A percentile compares a stretch with the other conserved stretches of the same genome.
Evolutionary conservation across 1,284 basidiomycete species (phyloP).

Genomic region (Meripilus lineatus): DNA sequence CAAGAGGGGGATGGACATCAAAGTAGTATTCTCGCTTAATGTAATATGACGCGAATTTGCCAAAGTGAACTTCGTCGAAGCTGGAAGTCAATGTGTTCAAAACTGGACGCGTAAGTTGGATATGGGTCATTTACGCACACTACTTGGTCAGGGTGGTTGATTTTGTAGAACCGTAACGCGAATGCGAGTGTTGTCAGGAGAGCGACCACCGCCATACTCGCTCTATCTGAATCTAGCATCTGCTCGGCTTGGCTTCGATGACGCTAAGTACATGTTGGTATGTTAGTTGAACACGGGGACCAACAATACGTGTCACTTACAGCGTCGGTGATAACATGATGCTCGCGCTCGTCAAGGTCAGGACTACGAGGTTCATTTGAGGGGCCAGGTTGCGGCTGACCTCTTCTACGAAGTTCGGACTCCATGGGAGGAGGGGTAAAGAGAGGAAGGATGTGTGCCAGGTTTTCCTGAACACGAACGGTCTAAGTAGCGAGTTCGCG

Average conservation of each 20-base stretch:
- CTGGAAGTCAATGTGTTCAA: slow-evolving; percentile 34
- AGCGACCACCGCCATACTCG: slow-evolving; percentile 53
- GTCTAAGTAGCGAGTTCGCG: too few species aligned
- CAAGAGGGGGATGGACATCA: slow-evolving; percentile 97
- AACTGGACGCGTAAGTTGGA: background rate
- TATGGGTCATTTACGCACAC: slow-evolving; percentile 57
- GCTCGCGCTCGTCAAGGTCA: slow-evolving; percentile 15
- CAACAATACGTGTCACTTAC: slow-evolving; percentile 30
- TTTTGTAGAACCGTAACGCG: slow-evolving; percentile 86
- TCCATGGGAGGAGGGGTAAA: slow-evolving; percentile 9
- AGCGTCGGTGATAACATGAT: slow-evolving; percentile 16
- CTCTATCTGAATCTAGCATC: slow-evolving; percentile 53
- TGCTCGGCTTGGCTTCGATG: slow-evolving; percentile 53
- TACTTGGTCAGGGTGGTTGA: slow-evolving; percentile 90
- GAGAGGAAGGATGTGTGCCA: slow-evolving; percentile 1
- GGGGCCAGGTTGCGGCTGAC: too few species aligned
- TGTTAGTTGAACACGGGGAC: slow-evolving; percentile 4
- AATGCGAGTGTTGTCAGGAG: slow-evolving; percentile 73
- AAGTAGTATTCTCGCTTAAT: slow-evolving; percentile 94
- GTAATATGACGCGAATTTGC: slow-evolving; percentile 92
- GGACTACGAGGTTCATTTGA: slow-evolving; percentile 1
- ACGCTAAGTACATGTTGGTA: slow-evolving; percentile 15
- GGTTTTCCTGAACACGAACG: too few species aligned
- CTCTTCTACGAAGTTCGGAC: slow-evolving; percentile 15
- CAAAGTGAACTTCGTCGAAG: slow-evolving; percentile 97